phyloP scores from a whole-genome alignment of 2,329 filamentous ascomycete species.

The Diaporthe helianthi region DNA sequence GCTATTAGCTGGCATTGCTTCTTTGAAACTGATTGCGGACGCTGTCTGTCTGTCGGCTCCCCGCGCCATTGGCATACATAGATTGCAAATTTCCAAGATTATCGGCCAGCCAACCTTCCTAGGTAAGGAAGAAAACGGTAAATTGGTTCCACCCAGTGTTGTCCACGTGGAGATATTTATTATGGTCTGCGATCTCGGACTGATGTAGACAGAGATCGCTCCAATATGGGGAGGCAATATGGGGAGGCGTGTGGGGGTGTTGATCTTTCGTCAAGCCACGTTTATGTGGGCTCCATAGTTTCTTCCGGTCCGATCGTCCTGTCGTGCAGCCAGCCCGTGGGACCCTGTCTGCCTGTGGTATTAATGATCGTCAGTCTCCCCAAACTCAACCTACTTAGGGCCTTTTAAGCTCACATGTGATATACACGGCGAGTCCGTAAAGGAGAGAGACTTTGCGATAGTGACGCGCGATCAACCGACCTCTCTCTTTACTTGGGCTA shows the following conservation, averaged over 20 bases:
- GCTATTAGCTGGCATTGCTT: background rate
- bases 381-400: background rate
- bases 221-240: background rate
- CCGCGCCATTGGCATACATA: background rate
- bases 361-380: background rate
- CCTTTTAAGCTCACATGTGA: background rate
- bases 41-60: background rate
- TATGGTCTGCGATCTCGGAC: background rate
- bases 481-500: background rate
- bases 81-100: background rate
- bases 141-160: background rate
- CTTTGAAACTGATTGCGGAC: background rate
- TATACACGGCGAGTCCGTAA: background rate
- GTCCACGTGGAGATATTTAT: no score
- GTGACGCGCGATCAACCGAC: no score
- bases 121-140: no score
- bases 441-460: background rate
- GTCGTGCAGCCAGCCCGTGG: no score
- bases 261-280: constrained; percentile 1
- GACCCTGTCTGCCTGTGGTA: no score
- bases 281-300: background rate
- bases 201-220: background rate
- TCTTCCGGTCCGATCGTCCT: background rate
- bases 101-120: no score
- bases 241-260: background rate